Evolutionary conservation across 2,329 filamentous ascomycete genomes (phyloP), one percentile per base, ranked within the genome.

Genomic region (Immersiporthe knoxdaviesiana): DNA sequence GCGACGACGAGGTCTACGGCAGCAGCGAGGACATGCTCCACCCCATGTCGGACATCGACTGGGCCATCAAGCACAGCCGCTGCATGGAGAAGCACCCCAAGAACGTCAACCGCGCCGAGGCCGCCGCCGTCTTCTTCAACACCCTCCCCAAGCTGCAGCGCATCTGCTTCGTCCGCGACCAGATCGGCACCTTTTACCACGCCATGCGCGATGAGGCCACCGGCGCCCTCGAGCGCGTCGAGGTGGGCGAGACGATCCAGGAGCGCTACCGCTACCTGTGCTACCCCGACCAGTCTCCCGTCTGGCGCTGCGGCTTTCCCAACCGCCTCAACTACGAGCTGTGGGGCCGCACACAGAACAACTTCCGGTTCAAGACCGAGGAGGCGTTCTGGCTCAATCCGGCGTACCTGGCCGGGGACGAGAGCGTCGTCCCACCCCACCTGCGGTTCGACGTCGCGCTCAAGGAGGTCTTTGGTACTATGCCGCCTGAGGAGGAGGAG

Each of bases 121-220:
- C 66, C 47, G 68, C 68, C 8, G n/a, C 30, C 47, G 8, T 39
- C n/a, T 70, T 70, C 50, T 70, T 70, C 66, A 58, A 54, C 18
- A 10, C 56, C 0, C n/a, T 70, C 21, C 66, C 66, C 47, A 70
- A 52, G 35, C 58, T 70, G 5, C 37, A 59, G 62, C 66, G 68
- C 18, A 63, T 70, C 54, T 70, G 68, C 30, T 68, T 70, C 47
- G 68, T 70, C 18, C 66, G 66, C 30, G 68, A 70, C 39, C 68
- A 68, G 41, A 47, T 70, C 21, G 68, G 68, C n/a, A 65, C 47
- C 7, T 44, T 65, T 16, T 65, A 62, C 32, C 68, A 63, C 62
- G 56, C 66, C 0, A 16, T 68, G 27, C 37, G 66, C 3, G 66
- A 62, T 56, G 32, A 50, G 14, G 3, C 64, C 10, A 27, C 30